Percentiles rank a stretch among this genome's conserved stretches.
phyloP scores from a whole-genome alignment of 352 stramenopile genomes.

The Phytopythium sindhum region DNA sequence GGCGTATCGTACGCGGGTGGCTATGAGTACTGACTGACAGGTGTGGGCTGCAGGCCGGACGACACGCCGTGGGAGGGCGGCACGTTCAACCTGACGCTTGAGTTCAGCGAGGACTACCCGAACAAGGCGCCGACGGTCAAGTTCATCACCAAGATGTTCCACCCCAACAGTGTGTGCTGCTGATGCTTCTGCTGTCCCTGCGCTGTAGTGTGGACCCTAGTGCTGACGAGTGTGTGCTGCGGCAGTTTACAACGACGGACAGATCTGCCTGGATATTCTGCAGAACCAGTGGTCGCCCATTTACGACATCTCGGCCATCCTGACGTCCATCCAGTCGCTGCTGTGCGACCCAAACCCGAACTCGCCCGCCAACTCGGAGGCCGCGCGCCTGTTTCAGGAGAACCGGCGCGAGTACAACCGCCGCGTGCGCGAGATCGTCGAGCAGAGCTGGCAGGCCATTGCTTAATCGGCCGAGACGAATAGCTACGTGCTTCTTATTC shows the following conservation, averaged over 20 bases:
- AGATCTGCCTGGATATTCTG: constrained; percentile 98
- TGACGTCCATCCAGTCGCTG: constrained; percentile 99
- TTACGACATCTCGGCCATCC: constrained; percentile 99
- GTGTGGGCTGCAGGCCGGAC: constrained; percentile 88
- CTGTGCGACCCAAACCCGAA: constrained; percentile 99
- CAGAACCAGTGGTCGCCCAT: constrained; percentile 99
- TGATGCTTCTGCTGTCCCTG: not conserved
- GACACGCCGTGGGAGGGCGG: constrained; percentile 99
- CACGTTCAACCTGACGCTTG: constrained; percentile 97
- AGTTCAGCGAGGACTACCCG: constrained; percentile 99
- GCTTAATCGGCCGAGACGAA: constrained; percentile 24
- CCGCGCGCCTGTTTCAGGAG: constrained; percentile 96
- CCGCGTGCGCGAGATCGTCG: constrained; percentile 98
- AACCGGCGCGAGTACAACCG: constrained; percentile 99
- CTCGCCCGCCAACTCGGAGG: constrained; percentile 98
- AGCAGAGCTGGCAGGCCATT: constrained; percentile 95
- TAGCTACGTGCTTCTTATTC: not conserved
- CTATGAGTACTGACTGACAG: too few relatives aligned
- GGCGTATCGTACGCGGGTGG: too few relatives aligned
- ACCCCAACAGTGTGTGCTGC: constrained; percentile 94
- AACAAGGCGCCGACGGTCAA: constrained; percentile 98
- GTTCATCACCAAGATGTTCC: constrained; percentile 99
- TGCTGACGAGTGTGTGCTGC: constrained; percentile 7
- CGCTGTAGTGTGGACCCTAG: too few relatives aligned
- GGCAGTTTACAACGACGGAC: constrained; percentile 87